Base-by-base conservation (phyloP, 768 basidiomycete species). In the Russula sp. region DNA sequence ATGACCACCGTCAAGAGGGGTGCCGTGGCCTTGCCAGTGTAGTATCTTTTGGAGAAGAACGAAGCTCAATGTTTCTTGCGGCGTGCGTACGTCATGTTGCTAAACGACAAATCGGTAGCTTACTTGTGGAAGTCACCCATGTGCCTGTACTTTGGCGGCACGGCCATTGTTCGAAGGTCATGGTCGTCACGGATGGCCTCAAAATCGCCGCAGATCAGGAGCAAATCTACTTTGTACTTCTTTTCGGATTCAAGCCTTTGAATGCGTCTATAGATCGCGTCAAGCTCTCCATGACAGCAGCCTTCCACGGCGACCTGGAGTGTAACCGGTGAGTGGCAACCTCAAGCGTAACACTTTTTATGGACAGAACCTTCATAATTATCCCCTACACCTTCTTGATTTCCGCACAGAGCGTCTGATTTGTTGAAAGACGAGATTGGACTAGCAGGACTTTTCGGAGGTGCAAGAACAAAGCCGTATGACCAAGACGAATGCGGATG, bases 151-250 rank as follows among this genome's bases (percentile, higher is more conserved):
- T 97, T 98, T 65, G 82, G 76, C 0, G 96, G 96, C 2, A 92
- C 92, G 22, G 95, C 87, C 86, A 99, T 91, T 65, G 87, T 89
- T 69, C 88, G 82, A 46, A 97, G 78, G 75, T 99, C 96, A 58
- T 83, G 77, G 60, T 81, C 76, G 68, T 97, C 95, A 34, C 97
- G 80, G 51, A 97, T 79, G 18, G 97, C 95, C 74, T 97, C 85
- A 69, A 99, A 98, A 75, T 99, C 97, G 13, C 97, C 97, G 61
- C 96, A 98, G 34, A 98, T 86, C 43, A 99, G 81, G 14, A 99
- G 81, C 1, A 94, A 75, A 68, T 96, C 91, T 58, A 97, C 82
- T 58, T 82, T 85, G 73, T 85, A 86, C 13, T 76, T 72, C 67
- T 89, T 80, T 63, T 73, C 74, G 2, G 69, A 64, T 69, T 97